Percentiles rank a stretch among this genome's conserved stretches.
These are phyloP conservation scores for Hypoxylon sp. DNA, from an alignment of 2,329 filamentous ascomycete species.

Conservation along the genomic window DNA sequence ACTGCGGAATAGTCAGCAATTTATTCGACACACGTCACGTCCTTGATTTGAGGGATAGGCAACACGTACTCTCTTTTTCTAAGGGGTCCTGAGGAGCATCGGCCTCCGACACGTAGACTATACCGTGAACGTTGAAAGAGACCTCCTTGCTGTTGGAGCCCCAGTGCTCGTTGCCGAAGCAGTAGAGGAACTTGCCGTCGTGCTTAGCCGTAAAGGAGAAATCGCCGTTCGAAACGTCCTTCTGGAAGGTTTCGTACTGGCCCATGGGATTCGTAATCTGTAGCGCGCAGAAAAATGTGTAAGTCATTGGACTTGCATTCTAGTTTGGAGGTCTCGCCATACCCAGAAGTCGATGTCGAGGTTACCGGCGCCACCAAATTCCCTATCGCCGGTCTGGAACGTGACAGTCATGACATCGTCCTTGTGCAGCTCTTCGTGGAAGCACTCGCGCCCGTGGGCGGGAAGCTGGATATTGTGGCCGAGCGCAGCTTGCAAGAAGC, in stretches of 20 bases:
- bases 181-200: constrained; percentile 94
- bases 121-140: constrained; percentile 98
- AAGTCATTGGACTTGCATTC: constrained; percentile 35
- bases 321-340: constrained; percentile 53
- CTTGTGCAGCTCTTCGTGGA: constrained; percentile 90
- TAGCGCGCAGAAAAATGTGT: constrained; percentile 23
- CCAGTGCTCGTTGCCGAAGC: constrained; percentile 99
- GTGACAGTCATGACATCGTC: constrained; percentile 99
- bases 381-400: constrained; percentile 96
- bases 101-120: constrained; percentile 93
- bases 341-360: constrained; percentile 99
- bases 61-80: constrained; percentile 81
- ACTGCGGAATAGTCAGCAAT: constrained; percentile 64
- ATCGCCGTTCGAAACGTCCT: constrained; percentile 87
- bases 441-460: constrained; percentile 95
- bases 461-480: constrained; percentile 97
- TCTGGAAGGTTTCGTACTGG: constrained; percentile 83
- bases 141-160: constrained; percentile 96
- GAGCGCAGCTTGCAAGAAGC: constrained; percentile 60
- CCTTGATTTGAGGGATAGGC: background rate
- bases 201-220: constrained; percentile 87
- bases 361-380: constrained; percentile 94
- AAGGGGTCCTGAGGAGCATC: constrained; percentile 88
- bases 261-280: constrained; percentile 83
- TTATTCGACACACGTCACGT: background rate